phyloP scores from a whole-genome alignment of 2,329 filamentous ascomycete species.

The Ilyonectria mors-panacis region DNA sequence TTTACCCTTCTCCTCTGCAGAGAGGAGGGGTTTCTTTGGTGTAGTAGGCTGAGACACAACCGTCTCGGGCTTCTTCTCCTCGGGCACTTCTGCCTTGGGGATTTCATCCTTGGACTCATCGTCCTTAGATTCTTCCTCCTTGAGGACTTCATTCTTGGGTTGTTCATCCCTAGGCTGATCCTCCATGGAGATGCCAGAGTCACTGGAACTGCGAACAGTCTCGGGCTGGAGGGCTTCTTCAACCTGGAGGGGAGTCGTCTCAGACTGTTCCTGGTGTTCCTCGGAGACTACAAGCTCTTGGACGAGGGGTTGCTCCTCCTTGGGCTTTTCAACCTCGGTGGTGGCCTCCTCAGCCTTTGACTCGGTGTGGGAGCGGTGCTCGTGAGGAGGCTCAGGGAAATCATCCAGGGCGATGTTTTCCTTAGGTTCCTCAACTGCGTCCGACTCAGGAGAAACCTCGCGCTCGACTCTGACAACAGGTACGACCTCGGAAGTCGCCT shows the following conservation, averaged over 20 bases:
- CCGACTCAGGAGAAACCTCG: constrained; percentile 7
- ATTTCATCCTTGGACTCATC: constrained; percentile 17
- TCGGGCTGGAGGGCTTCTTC: neutral
- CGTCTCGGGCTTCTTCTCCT: constrained; percentile 1
- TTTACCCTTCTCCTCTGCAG: constrained; percentile 21
- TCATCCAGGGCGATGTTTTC: constrained; percentile 27
- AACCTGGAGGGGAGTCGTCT: neutral
- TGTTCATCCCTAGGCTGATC: constrained; percentile 37
- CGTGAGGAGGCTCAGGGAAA: constrained; percentile 40
- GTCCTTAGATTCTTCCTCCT: constrained; percentile 16
- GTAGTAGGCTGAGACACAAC: constrained; percentile 7
- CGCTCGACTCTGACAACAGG: constrained; percentile 11
- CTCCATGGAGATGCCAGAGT: constrained; percentile 43
- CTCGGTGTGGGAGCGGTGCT: constrained; percentile 6
- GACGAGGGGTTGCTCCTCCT: constrained; percentile 12
- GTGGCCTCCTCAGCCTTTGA: constrained; percentile 17
- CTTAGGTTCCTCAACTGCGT: constrained; percentile 18
- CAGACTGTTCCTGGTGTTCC: constrained; percentile 6
- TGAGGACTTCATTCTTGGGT: neutral
- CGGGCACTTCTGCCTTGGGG: constrained; percentile 9
- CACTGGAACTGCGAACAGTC: constrained; percentile 34
- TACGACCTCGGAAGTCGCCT: constrained; percentile 21
- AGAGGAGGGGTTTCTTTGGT: neutral
- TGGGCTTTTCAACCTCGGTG: constrained; percentile 14
- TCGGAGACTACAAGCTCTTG: neutral